phyloP scores from a whole-genome alignment of 75 land plant species.

The Azolla pinnata region DNA sequence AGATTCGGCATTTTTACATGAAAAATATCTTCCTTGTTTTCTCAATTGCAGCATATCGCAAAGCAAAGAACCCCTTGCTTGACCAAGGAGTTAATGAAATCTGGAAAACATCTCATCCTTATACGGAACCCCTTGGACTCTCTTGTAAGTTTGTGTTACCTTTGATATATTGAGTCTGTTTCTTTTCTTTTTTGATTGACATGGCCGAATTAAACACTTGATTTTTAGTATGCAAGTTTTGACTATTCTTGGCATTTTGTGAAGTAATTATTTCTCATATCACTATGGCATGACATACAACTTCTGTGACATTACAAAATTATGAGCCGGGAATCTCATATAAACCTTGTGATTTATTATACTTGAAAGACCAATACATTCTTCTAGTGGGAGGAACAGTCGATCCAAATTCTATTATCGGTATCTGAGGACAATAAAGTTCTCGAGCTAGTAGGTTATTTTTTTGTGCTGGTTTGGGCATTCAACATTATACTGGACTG shows the following conservation, averaged over 20 bases:
- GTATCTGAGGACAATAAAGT: too few relatives aligned
- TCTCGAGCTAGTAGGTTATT: too few relatives aligned
- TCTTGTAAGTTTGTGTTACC: slow-evolving; percentile 54
- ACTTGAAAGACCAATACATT: too few relatives aligned
- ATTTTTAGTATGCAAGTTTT: background rate
- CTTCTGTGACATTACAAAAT: background rate
- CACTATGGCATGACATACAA: background rate
- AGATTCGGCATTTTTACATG: background rate
- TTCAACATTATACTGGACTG: too few relatives aligned
- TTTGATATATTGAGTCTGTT: too few relatives aligned
- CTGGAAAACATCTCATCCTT: slow-evolving; percentile 87
- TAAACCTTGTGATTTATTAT: too few relatives aligned
- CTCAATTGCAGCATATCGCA: slow-evolving; percentile 71
- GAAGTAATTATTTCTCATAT: background rate
- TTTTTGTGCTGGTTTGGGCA: too few relatives aligned
- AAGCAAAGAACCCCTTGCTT: slow-evolving; percentile 60
- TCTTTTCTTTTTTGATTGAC: background rate
- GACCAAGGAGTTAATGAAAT: slow-evolving; percentile 54
- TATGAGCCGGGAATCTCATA: too few relatives aligned
- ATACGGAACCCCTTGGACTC: slow-evolving; percentile 78
- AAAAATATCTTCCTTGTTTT: background rate
- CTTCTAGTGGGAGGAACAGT: too few relatives aligned
- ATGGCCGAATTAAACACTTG: background rate
- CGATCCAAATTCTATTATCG: too few relatives aligned
- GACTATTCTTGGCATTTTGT: background rate